phyloP scores from a whole-genome alignment of 495 filamentous ascomycete genomes.

The Staphylotrichum longicolle region DNA sequence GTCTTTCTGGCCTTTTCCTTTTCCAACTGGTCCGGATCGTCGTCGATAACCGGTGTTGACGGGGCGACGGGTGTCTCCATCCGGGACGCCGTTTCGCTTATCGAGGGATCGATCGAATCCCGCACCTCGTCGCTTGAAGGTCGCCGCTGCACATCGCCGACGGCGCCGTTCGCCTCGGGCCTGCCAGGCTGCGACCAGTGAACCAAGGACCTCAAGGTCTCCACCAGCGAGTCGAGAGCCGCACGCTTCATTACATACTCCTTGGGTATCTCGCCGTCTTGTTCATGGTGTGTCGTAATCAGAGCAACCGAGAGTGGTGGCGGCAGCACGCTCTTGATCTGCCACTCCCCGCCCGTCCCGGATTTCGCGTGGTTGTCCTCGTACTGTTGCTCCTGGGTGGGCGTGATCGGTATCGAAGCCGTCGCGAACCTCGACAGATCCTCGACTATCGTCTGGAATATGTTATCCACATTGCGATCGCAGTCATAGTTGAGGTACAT shows the following conservation, averaged over 20 bases:
- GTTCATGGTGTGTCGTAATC: conserved; percentile 58
- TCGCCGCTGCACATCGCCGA: conserved; percentile 54
- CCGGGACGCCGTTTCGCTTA: conserved; percentile 48
- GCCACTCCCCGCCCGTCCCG: conserved; percentile 66
- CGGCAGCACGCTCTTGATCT: conserved; percentile 75
- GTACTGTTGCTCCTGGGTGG: conserved; percentile 77
- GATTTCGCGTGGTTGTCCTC: conserved; percentile 70
- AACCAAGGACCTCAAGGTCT: conserved; percentile 82
- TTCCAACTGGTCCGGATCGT: conserved; percentile 88
- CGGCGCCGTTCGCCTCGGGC: conserved; percentile 53
- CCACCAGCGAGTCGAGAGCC: conserved; percentile 82
- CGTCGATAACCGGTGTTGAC: conserved; percentile 74
- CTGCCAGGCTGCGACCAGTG: conserved; percentile 85
- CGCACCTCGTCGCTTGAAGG: conserved; percentile 72
- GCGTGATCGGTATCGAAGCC: conserved; percentile 66
- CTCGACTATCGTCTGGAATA: conserved; percentile 93
- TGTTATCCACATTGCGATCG: conserved; percentile 91
- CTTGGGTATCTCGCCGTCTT: conserved; percentile 66
- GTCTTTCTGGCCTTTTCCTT: conserved; percentile 93
- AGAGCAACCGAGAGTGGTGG: conserved; percentile 79
- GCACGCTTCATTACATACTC: conserved; percentile 88
- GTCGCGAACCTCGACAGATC: conserved; percentile 83
- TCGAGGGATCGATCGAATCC: conserved; percentile 72
- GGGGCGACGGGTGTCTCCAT: conserved; percentile 62
- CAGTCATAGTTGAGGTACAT: conserved; percentile 99